Evolutionary conservation across 345 rosid species (phyloP).

Genomic region (Eucalyptus brandiana): DNA sequence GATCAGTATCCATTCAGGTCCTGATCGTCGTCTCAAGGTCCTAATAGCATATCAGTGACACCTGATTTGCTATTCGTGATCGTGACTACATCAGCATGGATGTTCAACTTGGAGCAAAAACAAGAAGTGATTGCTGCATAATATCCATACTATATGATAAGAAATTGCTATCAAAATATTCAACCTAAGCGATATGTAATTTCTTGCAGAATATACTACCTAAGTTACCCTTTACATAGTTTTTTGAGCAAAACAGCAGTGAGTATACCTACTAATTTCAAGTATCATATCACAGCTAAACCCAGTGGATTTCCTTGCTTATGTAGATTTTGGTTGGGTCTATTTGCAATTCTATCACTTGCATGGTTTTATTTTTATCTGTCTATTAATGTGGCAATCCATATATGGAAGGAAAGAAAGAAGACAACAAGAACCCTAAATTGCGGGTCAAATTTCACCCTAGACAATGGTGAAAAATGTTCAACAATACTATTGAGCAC

Average conservation of each 20-base stretch:
- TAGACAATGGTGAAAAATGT: not conserved
- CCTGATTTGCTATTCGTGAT: not conserved
- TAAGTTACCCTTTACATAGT: not conserved
- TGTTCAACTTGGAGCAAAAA: not conserved
- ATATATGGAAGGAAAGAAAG: not conserved
- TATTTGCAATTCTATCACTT: not conserved
- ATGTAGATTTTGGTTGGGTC: not conserved
- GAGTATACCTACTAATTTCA: not conserved
- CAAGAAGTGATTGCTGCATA: not conserved
- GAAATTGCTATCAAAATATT: not conserved
- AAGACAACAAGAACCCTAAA: not conserved
- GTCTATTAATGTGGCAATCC: not conserved
- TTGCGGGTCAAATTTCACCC: not conserved
- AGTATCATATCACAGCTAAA: not conserved
- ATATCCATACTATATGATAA: not conserved
- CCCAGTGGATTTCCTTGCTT: not conserved
- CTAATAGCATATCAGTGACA: not conserved
- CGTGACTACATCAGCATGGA: not conserved
- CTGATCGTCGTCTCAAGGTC: not conserved
- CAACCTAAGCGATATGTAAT: not conserved
- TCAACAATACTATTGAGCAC: not conserved
- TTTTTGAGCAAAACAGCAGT: not conserved
- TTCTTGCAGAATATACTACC: not conserved
- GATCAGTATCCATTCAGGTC: not conserved
- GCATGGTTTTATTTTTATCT: not conserved